phyloP scores from a whole-genome alignment of 257 asterid species.

The Fraxinus americana region DNA sequence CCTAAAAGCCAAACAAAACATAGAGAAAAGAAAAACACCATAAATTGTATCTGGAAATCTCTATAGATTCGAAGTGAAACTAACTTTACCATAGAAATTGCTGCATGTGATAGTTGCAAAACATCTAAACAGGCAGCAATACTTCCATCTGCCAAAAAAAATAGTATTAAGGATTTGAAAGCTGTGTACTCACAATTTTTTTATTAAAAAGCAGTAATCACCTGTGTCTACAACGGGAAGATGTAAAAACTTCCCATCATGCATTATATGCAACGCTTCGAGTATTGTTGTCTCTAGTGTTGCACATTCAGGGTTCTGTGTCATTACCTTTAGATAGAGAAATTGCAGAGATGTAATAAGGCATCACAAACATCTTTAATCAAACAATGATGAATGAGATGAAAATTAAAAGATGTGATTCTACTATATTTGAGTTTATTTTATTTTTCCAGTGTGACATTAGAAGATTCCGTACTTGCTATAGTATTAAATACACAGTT shows the following conservation, averaged over 20 bases:
- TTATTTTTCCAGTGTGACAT: neutral
- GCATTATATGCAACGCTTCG: slow-evolving; percentile 94
- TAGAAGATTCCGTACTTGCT: neutral
- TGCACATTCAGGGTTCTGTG: slow-evolving; percentile 83
- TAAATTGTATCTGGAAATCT: slow-evolving; percentile 15
- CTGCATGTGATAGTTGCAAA: slow-evolving; percentile 89
- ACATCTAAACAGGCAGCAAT: slow-evolving; percentile 78
- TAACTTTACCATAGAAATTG: slow-evolving; percentile 76
- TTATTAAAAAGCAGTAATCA: slow-evolving; percentile 29
- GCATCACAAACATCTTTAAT: slow-evolving; percentile 22
- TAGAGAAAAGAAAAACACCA: neutral
- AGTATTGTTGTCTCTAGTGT: slow-evolving; percentile 79
- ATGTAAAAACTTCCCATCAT: slow-evolving; percentile 82
- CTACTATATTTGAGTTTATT: neutral
- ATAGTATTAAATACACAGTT: neutral
- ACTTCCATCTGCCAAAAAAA: slow-evolving; percentile 68
- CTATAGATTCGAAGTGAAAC: slow-evolving; percentile 18
- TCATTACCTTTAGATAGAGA: slow-evolving; percentile 72
- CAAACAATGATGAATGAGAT: slow-evolving; percentile 6
- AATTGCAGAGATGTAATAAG: slow-evolving; percentile 23
- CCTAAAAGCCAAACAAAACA: neutral
- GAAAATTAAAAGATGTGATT: slow-evolving; percentile 16
- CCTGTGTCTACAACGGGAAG: slow-evolving; percentile 91
- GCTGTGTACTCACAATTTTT: neutral
- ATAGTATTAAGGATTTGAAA: slow-evolving; percentile 8